Evolutionary conservation across 129 eudicot species (phyloP), one percentile per base, ranked within the genome.

Genomic region (Kitagawia praeruptora): DNA sequence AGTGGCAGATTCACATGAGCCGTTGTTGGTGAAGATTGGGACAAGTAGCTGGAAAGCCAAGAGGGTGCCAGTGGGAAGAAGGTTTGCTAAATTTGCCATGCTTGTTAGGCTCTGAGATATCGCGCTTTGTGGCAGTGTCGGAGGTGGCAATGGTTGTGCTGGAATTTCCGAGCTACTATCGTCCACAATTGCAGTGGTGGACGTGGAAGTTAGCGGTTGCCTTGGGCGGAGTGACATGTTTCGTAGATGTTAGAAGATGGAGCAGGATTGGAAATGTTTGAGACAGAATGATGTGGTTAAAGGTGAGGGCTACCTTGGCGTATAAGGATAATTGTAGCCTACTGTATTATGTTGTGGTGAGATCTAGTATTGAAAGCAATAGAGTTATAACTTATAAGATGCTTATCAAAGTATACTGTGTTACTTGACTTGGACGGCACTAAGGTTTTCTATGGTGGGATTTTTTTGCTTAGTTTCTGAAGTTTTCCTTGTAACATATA

Each of bases 11-110:
- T 93, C 97, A 63, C 98, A 93, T 2, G 88, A 82, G 28, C 98
- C 93, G 78, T 89, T 89, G 88, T 91, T 89, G 81, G 98, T 93
- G 96, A 89, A 89, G 80, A 93, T 84, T 1, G 97, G 97, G 6
- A 80, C 70, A 13, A 81, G 81, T 70, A 76, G 81, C 44, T 82
- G 81, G 81, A 82, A 82, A 56, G 81, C 84, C 45, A 76, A 63
- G 71, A 76, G 77, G 77, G 84, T 82, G 54, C 84, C 81, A 0
- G 84, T 82, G 9, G 84, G 81, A 14, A 82, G 77, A 61, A 82
- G 81, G 81, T 66, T 82, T 45, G 84, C 84, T 45, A 82, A 70
- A 76, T 82, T 28, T 74, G 71, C 77, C 31, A 75, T 82, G 81
- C 84, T 67, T 38, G 70, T 74, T 47, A 82, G 75, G 42, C 70